These are phyloP conservation scores for Elongisporangium undulatum DNA, from an alignment of 352 stramenopile species.

Conservation along the genomic window DNA sequence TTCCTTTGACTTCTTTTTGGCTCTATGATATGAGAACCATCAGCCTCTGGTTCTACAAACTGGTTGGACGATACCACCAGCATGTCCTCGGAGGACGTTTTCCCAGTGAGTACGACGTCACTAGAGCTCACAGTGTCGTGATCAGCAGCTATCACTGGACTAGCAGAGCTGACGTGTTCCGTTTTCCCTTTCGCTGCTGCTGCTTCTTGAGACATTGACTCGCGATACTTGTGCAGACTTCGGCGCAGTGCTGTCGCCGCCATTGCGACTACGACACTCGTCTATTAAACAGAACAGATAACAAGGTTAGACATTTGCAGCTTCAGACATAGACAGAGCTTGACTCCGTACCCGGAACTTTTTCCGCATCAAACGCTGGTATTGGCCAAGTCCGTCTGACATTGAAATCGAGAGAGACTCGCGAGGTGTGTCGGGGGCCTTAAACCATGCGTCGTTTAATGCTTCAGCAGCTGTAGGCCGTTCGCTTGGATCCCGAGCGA, in stretches of 20 bases:
- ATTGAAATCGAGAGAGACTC: slow-evolving; percentile 43
- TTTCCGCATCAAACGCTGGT: slow-evolving; percentile 52
- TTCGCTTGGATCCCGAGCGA: slow-evolving; percentile 21
- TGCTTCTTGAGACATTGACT: slow-evolving; percentile 4
- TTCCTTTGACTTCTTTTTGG: background rate
- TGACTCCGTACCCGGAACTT: slow-evolving; percentile 48
- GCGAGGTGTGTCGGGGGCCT: slow-evolving; percentile 32
- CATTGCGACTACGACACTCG: slow-evolving; percentile 58
- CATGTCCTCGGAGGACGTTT: background rate
- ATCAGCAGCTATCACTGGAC: background rate
- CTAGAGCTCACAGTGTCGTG: background rate
- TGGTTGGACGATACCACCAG: background rate
- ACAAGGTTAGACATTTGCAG: slow-evolving; percentile 1
- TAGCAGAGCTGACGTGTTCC: background rate
- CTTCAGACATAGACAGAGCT: background rate
- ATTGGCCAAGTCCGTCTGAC: slow-evolving; percentile 42
- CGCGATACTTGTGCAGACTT: slow-evolving; percentile 37
- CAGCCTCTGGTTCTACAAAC: background rate
- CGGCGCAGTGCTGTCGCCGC: slow-evolving; percentile 44
- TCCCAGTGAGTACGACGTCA: background rate
- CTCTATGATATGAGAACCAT: background rate
- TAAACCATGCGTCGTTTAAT: slow-evolving; percentile 47
- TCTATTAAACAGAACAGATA: slow-evolving; percentile 13
- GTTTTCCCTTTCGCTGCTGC: background rate
- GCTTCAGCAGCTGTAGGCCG: slow-evolving; percentile 29